Base-by-base conservation (phyloP, 2,329 filamentous ascomycete species). In the Colletotrichum euphorbiae region DNA sequence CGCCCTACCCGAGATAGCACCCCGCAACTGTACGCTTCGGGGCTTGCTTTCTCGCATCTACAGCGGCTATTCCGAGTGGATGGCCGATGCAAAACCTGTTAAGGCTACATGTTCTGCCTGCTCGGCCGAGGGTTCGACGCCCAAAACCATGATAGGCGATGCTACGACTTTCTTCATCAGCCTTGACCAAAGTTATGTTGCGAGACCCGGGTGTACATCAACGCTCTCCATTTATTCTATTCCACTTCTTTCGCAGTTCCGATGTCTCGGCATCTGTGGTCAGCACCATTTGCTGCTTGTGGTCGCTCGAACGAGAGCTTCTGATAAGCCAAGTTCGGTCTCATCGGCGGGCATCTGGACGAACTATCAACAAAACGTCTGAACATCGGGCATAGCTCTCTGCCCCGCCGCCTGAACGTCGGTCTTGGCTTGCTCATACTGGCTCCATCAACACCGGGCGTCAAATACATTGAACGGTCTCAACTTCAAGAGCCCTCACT, bases 11-110 rank as follows among this genome's bases (percentile, higher is more conserved):
- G 61, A 42, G n/a, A 66, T 63, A 51, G 52, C 52, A 63, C 15
- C 54, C 54, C 48, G 42, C 54, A 69, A 28, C 46, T 66, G 66
- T 69, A 11, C 31, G 3, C 40, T 46, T 69, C 66, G 66, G 66
- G 66, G 66, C 66, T 69, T 66, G 58, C 28, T 31, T 42, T 48
- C 21, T 56, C 15, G 19, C 55, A 48, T 60, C 17, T 55, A 24
- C 42, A 68, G 48, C 48, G 40, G 7, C 19, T 48, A 13, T 33
- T 55, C 66, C 66, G 48, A 66, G 36, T 66, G 48, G 55, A 31
- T 50, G 15, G 24, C 19, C 17, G 15, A 31, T 11, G 36, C 4
- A 17, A 24, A 36, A 31, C 31, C 12, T 28, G 54, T 21, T 45
- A 40, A 42, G 45, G 60, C 65, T 68, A 45, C 66, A 60, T 65